Evolutionary conservation across 257 asterid species (phyloP).

Genomic region (Nicotiana attenuata): DNA sequence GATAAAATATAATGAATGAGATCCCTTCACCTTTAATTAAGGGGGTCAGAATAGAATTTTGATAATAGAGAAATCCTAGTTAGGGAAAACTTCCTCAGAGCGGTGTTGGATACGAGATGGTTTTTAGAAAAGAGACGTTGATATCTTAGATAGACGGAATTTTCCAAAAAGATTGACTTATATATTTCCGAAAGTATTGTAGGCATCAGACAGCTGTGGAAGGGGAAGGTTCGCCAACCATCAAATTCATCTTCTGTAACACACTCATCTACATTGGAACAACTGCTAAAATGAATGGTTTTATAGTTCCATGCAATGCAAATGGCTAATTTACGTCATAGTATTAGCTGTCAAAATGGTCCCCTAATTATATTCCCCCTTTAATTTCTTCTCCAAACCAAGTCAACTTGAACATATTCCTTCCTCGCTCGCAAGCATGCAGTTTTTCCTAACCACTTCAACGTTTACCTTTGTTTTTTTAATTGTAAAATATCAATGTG

Average conservation of each 20-base stretch:
- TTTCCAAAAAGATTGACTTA: neutral
- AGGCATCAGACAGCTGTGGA: constrained; percentile 1
- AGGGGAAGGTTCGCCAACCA: neutral
- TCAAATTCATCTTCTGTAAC: neutral
- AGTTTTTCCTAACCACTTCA: too few species aligned
- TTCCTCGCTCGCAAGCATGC: too few species aligned
- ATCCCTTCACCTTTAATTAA: too few species aligned
- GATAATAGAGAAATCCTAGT: too few species aligned
- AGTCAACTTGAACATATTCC: neutral
- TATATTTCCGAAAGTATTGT: neutral
- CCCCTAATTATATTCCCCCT: neutral
- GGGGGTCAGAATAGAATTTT: too few species aligned
- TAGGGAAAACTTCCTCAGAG: too few species aligned
- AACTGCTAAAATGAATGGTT: too few species aligned
- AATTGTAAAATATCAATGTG: too few species aligned
- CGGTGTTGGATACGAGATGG: too few species aligned
- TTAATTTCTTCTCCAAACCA: neutral
- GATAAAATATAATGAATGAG: too few species aligned
- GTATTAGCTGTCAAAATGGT: constrained; percentile 3
- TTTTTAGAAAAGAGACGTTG: too few species aligned
- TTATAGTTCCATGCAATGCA: neutral
- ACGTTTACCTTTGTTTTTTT: too few species aligned
- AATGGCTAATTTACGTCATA: constrained; percentile 1
- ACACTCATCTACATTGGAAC: neutral
- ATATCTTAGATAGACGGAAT: neutral